phyloP scores from a whole-genome alignment of 2,329 filamentous ascomycete genomes.

The Aspergillus neotritici region DNA sequence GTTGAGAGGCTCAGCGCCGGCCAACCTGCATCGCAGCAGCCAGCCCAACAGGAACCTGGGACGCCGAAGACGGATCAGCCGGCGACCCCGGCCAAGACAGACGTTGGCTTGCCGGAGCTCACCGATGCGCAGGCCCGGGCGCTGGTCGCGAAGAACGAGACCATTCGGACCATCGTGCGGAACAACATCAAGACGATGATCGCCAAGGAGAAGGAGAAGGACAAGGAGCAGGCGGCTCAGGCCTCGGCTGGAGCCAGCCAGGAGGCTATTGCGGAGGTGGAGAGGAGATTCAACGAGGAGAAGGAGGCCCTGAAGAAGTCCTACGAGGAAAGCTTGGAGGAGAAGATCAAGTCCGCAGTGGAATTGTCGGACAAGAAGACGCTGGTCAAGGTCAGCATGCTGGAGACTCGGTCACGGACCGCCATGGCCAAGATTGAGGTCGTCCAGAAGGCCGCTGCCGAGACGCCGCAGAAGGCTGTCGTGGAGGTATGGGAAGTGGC shows the following conservation, averaged over 20 bases:
- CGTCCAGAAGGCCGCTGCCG: conserved; percentile 73
- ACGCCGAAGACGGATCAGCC: conserved; percentile 19
- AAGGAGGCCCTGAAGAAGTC: conserved; percentile 40
- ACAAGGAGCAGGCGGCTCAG: conserved; percentile 28
- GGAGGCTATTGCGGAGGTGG: conserved; percentile 33
- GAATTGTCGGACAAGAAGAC: conserved; percentile 71
- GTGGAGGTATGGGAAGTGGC: conserved; percentile 80
- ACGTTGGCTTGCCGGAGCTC: conserved; percentile 37
- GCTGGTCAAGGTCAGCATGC: conserved; percentile 70
- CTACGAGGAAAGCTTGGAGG: conserved; percentile 54
- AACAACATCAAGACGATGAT: conserved; percentile 54
- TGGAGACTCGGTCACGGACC: conserved; percentile 61
- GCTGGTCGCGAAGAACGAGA: conserved; percentile 46
- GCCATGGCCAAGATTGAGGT: conserved; percentile 68
- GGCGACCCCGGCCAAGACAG: conserved; percentile 26
- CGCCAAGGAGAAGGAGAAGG: conserved; percentile 36
- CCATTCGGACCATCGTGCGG: conserved; percentile 45
- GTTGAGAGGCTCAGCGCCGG: conserved; percentile 44
- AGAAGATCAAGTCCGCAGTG: conserved; percentile 54
- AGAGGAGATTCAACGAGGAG: conserved; percentile 37
- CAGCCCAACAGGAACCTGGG: conserved; percentile 16
- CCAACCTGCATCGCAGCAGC: conserved; percentile 26
- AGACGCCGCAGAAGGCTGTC: conserved; percentile 79
- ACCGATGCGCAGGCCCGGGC: conserved; percentile 47
- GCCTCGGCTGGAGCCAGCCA: conserved; percentile 14